phyloP scores from a whole-genome alignment of 768 basidiomycete species.

The Flagelloscypha sp. region DNA sequence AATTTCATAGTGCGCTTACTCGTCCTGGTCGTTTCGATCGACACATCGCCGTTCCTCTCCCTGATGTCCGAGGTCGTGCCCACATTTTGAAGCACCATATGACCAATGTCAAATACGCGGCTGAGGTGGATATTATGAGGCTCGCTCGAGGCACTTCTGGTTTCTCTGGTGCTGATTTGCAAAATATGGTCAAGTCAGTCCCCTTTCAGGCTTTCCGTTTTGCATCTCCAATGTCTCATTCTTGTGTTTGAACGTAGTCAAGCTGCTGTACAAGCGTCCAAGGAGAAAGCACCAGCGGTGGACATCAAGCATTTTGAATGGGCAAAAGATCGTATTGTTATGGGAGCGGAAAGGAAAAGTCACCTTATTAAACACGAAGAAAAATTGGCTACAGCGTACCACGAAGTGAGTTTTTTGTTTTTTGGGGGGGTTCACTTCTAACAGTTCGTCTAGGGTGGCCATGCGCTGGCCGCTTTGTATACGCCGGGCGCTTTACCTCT shows the following conservation, averaged over 20 bases:
- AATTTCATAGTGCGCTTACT: slow-evolving; percentile 65
- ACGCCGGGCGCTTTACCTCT: slow-evolving; percentile 94
- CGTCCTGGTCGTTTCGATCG: slow-evolving; percentile 96
- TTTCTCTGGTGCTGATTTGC: slow-evolving; percentile 93
- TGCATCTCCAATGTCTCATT: slow-evolving; percentile 8
- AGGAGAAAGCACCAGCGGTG: slow-evolving; percentile 70
- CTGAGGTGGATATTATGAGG: slow-evolving; percentile 78
- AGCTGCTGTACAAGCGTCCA: slow-evolving; percentile 92
- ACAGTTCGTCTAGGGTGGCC: slow-evolving; percentile 55
- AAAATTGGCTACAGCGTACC: slow-evolving; percentile 89
- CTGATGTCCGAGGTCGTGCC: slow-evolving; percentile 91
- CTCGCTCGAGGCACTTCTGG: slow-evolving; percentile 92
- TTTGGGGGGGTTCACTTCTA: slow-evolving; percentile 13
- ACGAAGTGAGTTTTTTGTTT: slow-evolving; percentile 54
- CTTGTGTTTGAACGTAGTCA: slow-evolving; percentile 32
- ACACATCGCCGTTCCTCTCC: slow-evolving; percentile 84
- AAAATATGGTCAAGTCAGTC: slow-evolving; percentile 91
- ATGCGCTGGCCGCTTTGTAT: slow-evolving; percentile 90
- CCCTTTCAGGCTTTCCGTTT: slow-evolving; percentile 1
- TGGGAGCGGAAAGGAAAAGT: slow-evolving; percentile 93
- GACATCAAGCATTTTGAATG: slow-evolving; percentile 86
- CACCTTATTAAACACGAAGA: slow-evolving; percentile 81
- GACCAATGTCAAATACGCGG: slow-evolving; percentile 44
- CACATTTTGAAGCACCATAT: slow-evolving; percentile 92
- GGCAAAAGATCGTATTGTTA: slow-evolving; percentile 97